phyloP scores from a whole-genome alignment of 179 eudicot species.

The Heliamphora pulchella region DNA sequence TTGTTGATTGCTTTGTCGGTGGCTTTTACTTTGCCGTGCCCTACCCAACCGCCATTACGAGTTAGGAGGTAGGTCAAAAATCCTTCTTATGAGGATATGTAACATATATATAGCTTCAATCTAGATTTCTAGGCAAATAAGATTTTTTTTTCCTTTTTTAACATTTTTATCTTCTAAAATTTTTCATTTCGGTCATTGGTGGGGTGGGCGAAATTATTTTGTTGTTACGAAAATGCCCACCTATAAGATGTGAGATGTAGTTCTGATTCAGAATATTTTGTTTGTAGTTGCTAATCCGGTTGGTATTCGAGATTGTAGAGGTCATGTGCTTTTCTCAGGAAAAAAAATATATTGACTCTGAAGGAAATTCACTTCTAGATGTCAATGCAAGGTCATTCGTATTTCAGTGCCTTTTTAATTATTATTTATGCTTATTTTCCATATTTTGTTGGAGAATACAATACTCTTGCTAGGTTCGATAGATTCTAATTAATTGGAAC shows the following conservation, averaged over 20 bases:
- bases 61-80: slow-evolving; percentile 47
- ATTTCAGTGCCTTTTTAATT: neutral
- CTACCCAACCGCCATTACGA: slow-evolving; percentile 34
- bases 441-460: too few species aligned
- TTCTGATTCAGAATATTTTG: slow-evolving; percentile 17
- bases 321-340: slow-evolving; percentile 8
- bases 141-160: slow-evolving; percentile 11
- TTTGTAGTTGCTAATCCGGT: slow-evolving; percentile 22
- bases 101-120: slow-evolving; percentile 63
- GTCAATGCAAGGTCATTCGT: slow-evolving; percentile 1
- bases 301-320: slow-evolving; percentile 13
- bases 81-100: slow-evolving; percentile 53
- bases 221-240: slow-evolving; percentile 21
- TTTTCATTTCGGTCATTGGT: slow-evolving; percentile 25
- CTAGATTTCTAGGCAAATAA: slow-evolving; percentile 38
- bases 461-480: too few species aligned
- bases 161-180: slow-evolving; percentile 10
- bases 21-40: slow-evolving; percentile 24
- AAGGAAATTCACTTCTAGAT: slow-evolving; percentile 3
- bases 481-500: too few species aligned
- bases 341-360: neutral
- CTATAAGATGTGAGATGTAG: neutral
- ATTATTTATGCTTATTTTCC: too few species aligned
- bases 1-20: slow-evolving; percentile 29
- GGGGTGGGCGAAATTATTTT: slow-evolving; percentile 28